Evolutionary conservation across 1,284 basidiomycete genomes (phyloP), one percentile per base, ranked within the genome.

Genomic region (Rhodotorula sp.): DNA sequence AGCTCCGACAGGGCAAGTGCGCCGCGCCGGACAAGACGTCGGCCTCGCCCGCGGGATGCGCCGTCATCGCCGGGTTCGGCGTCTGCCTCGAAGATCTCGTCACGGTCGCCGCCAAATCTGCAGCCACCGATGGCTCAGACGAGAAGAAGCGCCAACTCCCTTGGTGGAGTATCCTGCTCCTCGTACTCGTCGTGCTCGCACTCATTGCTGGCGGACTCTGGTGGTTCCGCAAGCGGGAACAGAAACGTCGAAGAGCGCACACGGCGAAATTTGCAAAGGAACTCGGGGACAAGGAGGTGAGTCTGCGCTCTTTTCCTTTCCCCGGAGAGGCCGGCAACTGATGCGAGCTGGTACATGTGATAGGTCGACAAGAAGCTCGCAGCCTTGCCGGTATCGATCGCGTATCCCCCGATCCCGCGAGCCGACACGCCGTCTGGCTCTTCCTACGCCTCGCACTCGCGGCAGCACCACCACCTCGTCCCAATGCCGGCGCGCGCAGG

Each of bases 71-170:
- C 7, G 88, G 87, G 0, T 85, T 92, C 18, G 91, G 91, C 0
- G 84, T 88, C 18, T 93, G 91, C 80, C 86, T 93, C 56, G 86
- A 87, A 26, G 86, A 89, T 58, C 84, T 93, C 31, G 89, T 91
- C 4, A 78, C 81, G 0, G 66, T 88, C 88, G 50, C 82, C 84
- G 52, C 83, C 87, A 76, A 18, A 5, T 47, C 60, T 8, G 14
- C 34, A 5, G 54, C 60, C 15, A 26, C 23, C 45, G 23, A 31
- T 26, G 7, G 31, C 58, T 2, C 16, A 12, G 43, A 45, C 18
- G 23, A 18, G 15, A 49, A 23, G 8, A 50, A 43, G 45, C 38
- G 60, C 26, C 61, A 38, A n/a, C 16, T 73, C 8, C 74, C 71
- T 1, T 76, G 74, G 74, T 76, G 72, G 71, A 8, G 45, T 2